These are phyloP conservation scores for Rhododendron griersonianum DNA, from an alignment of 148 eudicot genomes.

Conservation along the genomic window DNA sequence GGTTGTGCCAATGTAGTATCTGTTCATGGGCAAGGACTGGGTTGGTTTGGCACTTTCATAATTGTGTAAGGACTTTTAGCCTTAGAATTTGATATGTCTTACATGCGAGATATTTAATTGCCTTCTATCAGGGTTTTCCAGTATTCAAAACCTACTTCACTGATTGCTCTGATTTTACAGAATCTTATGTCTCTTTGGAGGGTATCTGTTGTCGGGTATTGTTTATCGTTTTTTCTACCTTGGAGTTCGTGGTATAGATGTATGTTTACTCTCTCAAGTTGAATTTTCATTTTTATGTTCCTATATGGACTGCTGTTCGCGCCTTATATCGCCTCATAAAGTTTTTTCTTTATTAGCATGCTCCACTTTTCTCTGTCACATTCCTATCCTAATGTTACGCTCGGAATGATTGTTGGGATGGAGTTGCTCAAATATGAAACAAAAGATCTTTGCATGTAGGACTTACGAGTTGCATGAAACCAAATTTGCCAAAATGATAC, in stretches of 20 bases:
- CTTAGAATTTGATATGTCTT: neutral
- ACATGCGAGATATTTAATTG: neutral
- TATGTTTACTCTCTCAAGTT: slow-evolving; percentile 31
- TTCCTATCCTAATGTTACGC: neutral
- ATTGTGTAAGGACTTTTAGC: slow-evolving; percentile 44
- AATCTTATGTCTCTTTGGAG: slow-evolving; percentile 60
- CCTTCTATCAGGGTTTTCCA: neutral
- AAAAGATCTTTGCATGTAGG: neutral
- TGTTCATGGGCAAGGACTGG: slow-evolving; percentile 53
- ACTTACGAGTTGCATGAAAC: neutral
- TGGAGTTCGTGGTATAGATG: slow-evolving; percentile 73
- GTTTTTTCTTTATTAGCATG: neutral
- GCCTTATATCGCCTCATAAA: neutral
- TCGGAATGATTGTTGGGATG: neutral
- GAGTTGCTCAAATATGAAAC: neutral
- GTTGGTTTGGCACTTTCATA: slow-evolving; percentile 75
- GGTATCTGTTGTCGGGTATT: slow-evolving; percentile 59
- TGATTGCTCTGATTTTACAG: slow-evolving; percentile 35
- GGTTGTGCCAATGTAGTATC: slow-evolving; percentile 71
- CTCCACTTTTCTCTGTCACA: neutral
- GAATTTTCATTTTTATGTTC: neutral
- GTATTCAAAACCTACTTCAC: neutral
- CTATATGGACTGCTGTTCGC: neutral
- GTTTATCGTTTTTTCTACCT: slow-evolving; percentile 73
- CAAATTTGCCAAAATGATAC: neutral